phyloP scores from a whole-genome alignment of 345 rosid genomes.

The Euphorbia peplus region DNA sequence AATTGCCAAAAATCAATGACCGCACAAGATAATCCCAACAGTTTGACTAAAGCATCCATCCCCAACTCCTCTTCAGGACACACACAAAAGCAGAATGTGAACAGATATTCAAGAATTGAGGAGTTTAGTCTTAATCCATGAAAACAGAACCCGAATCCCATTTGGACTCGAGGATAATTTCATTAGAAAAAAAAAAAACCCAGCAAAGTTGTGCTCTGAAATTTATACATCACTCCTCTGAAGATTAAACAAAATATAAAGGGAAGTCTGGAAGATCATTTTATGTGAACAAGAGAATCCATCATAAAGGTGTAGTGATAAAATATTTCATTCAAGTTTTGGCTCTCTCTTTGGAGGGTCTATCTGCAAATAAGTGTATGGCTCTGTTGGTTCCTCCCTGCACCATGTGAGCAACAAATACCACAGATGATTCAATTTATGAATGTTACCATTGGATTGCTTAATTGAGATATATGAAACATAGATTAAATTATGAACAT shows the following conservation, averaged over 20 bases:
- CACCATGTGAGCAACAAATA: slow-evolving; percentile 20
- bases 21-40: no score
- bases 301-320: background rate
- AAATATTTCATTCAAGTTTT: slow-evolving; percentile 44
- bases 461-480: background rate
- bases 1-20: no score
- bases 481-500: slow-evolving; percentile 19
- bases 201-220: background rate
- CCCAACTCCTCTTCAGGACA: no score
- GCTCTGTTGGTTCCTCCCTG: slow-evolving; percentile 95
- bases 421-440: background rate
- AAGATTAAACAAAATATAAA: background rate
- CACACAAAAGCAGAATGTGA: no score
- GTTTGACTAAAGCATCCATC: no score
- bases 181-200: no score
- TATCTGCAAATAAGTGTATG: slow-evolving; percentile 69
- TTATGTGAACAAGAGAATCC: background rate
- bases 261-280: background rate
- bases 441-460: background rate
- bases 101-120: background rate
- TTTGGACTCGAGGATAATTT: background rate
- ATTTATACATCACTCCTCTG: background rate
- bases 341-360: slow-evolving; percentile 77
- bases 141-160: background rate
- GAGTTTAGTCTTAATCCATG: no score